Evolutionary conservation across 306 rosid genomes (phyloP).

Genomic region (Glycine tomentella): DNA sequence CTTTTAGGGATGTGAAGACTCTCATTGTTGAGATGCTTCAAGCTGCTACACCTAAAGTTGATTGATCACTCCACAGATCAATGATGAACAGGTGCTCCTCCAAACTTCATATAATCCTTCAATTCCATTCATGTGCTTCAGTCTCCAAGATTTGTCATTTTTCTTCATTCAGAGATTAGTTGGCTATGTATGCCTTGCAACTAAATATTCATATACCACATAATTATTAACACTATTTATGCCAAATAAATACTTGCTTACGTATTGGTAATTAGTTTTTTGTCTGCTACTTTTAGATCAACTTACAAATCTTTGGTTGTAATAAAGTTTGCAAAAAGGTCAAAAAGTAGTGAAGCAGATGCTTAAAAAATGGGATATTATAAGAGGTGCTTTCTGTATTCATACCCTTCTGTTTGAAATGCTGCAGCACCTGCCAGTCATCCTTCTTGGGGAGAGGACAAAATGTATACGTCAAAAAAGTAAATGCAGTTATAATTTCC

Average conservation of each 20-base stretch:
- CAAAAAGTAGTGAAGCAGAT: neutral
- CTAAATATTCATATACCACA: constrained; percentile 10
- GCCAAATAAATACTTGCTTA: constrained; percentile 15
- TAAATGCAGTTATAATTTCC: constrained; percentile 22
- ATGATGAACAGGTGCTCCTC: constrained; percentile 51
- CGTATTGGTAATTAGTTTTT: constrained; percentile 4
- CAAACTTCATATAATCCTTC: constrained; percentile 29
- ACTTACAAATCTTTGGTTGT: neutral
- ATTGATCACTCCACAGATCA: constrained; percentile 45
- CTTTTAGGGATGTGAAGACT: constrained; percentile 85
- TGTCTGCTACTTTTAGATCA: neutral
- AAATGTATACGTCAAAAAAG: constrained; percentile 33
- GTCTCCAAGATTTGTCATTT: constrained; percentile 8
- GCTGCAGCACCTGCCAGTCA: constrained; percentile 46
- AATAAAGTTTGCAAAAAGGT: constrained; percentile 24
- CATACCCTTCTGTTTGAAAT: constrained; percentile 39
- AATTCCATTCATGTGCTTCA: constrained; percentile 20
- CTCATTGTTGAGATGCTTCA: constrained; percentile 96
- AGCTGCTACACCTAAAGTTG: constrained; percentile 67
- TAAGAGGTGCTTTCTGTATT: constrained; percentile 32
- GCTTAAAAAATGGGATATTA: constrained; percentile 6
- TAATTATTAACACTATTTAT: neutral
- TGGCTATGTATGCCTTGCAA: constrained; percentile 20
- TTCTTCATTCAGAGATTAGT: constrained; percentile 40
- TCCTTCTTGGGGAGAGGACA: constrained; percentile 35